Evolutionary conservation across 371 early-diverging fungal genomes (phyloP).

Genomic region (Basidiobolus heterosporus): DNA sequence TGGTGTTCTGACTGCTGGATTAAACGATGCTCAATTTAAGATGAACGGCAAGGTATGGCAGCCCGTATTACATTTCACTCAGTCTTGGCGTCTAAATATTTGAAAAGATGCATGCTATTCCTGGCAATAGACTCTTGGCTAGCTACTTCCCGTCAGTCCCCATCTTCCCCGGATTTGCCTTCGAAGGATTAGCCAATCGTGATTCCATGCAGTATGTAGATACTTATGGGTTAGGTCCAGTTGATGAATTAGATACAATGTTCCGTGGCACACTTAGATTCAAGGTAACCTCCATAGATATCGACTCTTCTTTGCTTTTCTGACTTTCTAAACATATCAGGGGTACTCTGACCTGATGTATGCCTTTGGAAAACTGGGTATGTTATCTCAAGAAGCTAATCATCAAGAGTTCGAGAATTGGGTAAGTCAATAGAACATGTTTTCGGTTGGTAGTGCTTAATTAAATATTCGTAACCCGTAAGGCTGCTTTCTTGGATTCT

Average conservation of each 20-base stretch:
- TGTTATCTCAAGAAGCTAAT: constrained; percentile 19
- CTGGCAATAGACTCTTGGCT: constrained; percentile 62
- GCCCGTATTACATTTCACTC: constrained; percentile 1
- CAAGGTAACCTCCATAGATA: constrained; percentile 24
- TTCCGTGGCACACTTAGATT: constrained; percentile 75
- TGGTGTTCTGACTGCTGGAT: constrained; percentile 67
- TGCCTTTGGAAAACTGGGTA: constrained; percentile 37
- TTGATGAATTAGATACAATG: constrained; percentile 57
- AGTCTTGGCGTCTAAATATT: not conserved
- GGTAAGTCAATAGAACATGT: constrained; percentile 18
- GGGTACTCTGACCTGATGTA: constrained; percentile 45
- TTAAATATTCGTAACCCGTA: too few species aligned
- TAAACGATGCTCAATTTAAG: constrained; percentile 67
- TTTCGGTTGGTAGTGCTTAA: too few species aligned
- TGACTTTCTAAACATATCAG: constrained; percentile 6
- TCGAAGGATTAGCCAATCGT: constrained; percentile 75
- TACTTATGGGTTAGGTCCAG: constrained; percentile 40
- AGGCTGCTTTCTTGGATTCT: too few species aligned
- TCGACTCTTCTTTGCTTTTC: not conserved
- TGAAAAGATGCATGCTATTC: constrained; percentile 4
- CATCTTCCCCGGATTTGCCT: constrained; percentile 65
- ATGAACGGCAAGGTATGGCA: constrained; percentile 43
- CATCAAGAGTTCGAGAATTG: constrained; percentile 15
- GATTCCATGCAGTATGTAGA: constrained; percentile 51
- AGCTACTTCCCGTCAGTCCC: constrained; percentile 35